Base-by-base conservation (phyloP, 306 rosid species). In the Pueraria montana region DNA sequence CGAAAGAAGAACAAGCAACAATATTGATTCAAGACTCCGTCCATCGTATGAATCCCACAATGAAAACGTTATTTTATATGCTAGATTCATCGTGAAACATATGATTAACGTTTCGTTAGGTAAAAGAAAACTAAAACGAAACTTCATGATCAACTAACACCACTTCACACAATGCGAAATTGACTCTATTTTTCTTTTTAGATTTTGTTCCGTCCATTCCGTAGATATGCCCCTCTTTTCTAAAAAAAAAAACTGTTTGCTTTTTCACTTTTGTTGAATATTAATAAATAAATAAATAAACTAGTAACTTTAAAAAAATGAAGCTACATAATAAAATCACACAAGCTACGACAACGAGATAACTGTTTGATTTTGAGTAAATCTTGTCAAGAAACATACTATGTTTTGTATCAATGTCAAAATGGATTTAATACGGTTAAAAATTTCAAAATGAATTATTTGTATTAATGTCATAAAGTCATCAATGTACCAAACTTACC, bases 191-290 rank as follows among this genome's bases (percentile, higher is more conserved):
- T 66, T 16, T 11, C 18, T 5, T 56, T 78, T 38, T 1, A 32
- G 20, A 71, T 70, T 48, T 59, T 11, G 46, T 49, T 49, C 80
- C 74, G 40, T 61, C 73, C 50, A 80, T 42, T 42, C 69, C 27
- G 24, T 38, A 24, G 58, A 70, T 58, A 70, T 30, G 20, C 11
- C 17, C 10, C 14, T 34, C 27, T 46, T 26, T 48, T 16, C 6
- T 30, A 13, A 0, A 0, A 20, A 24, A 0, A 20, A 24, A 14
- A 48, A 16, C 0, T 0, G 32, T 11, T 45, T 13, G 20, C 13
- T 3, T 46, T 16, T 14, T 8, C 32, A 9, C 27, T 50, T 52
- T 32, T 52, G 49, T 52, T 30, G 43, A 27, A 48, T 30, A 30
- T 30, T 30, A 16, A 59, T 21, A 21, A 10, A 45, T 8, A 7